A percentile compares a stretch with the other conserved stretches of the same genome.
These are phyloP conservation scores for Chrysosphaeria jannelii DNA, from an alignment of 2,329 filamentous ascomycete genomes.

Conservation along the genomic window DNA sequence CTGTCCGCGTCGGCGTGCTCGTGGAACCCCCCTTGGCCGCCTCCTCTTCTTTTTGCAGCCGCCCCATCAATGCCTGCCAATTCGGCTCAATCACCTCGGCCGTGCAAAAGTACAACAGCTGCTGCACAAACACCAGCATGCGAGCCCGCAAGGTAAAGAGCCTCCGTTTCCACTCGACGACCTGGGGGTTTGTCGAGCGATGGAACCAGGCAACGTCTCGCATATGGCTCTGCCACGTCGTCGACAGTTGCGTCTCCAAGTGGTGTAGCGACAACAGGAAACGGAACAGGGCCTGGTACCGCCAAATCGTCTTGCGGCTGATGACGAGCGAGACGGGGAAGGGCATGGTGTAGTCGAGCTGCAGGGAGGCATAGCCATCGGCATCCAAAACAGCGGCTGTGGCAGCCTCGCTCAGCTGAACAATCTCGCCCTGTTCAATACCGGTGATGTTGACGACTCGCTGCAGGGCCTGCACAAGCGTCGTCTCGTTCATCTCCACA, in stretches of 20 bases:
- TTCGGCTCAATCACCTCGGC: constrained; percentile 94
- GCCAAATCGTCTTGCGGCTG: constrained; percentile 82
- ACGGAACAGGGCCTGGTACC: constrained; percentile 86
- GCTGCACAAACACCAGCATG: constrained; percentile 94
- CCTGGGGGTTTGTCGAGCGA: constrained; percentile 35
- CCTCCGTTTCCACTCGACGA: constrained; percentile 79
- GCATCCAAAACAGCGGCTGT: constrained; percentile 51
- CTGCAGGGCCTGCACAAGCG: constrained; percentile 78
- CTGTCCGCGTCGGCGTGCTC: constrained; percentile 27
- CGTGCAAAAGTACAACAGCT: constrained; percentile 88
- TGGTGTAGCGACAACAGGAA: constrained; percentile 75
- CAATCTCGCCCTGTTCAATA: constrained; percentile 64
- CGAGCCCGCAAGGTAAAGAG: constrained; percentile 76
- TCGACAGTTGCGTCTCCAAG: constrained; percentile 61
- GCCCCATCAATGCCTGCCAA: constrained; percentile 81
- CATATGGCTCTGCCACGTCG: constrained; percentile 73
- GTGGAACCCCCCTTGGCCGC: constrained; percentile 7
- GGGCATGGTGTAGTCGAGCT: constrained; percentile 79
- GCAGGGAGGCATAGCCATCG: constrained; percentile 67
- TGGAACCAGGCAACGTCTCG: constrained; percentile 59
- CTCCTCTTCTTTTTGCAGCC: constrained; percentile 31
- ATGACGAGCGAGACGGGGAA: constrained; percentile 91
- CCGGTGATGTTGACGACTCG: constrained; percentile 90
- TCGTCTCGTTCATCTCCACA: constrained; percentile 86
- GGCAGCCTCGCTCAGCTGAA: too few species aligned